These are phyloP conservation scores for Fusarium sp. DNA, from an alignment of 2,329 filamentous ascomycete species.

Conservation along the genomic window DNA sequence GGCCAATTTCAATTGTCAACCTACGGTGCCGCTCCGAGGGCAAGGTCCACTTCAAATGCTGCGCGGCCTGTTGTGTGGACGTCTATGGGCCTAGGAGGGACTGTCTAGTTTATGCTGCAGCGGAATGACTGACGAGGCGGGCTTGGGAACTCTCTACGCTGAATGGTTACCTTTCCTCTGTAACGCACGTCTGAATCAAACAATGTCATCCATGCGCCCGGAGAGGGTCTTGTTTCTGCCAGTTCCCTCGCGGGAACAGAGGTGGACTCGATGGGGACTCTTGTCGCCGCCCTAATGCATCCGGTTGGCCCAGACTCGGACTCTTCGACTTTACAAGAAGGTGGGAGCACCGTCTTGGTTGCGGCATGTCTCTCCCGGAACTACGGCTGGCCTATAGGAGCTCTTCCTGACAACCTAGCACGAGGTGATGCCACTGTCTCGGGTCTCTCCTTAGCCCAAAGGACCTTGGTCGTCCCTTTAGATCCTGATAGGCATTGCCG, in stretches of 20 bases:
- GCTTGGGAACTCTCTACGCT: background rate
- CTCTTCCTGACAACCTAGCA: background rate
- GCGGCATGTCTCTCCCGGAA: slow-evolving; percentile 3
- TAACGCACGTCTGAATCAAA: slow-evolving; percentile 9
- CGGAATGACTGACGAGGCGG: slow-evolving; percentile 15
- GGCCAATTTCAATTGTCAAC: background rate
- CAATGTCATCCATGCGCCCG: background rate
- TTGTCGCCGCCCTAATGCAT: background rate
- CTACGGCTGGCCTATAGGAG: background rate
- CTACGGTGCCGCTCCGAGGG: background rate
- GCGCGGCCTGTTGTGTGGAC: background rate
- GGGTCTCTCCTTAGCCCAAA: slow-evolving; percentile 2
- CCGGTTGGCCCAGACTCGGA: background rate
- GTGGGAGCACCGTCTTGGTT: background rate
- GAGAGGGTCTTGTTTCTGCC: background rate
- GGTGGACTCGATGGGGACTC: slow-evolving; percentile 3
- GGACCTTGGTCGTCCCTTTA: background rate
- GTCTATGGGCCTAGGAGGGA: background rate
- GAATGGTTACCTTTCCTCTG: slow-evolving; percentile 19
- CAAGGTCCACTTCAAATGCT: background rate
- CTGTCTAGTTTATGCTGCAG: slow-evolving; percentile 19
- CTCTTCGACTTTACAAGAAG: background rate
- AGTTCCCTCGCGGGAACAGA: background rate
- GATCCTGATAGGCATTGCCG: background rate
- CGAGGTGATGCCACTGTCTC: background rate